Percentiles rank a stretch among this genome's conserved stretches.
Evolutionary conservation across 768 basidiomycete species (phyloP).

Genomic region (Scleroderma bovista): DNA sequence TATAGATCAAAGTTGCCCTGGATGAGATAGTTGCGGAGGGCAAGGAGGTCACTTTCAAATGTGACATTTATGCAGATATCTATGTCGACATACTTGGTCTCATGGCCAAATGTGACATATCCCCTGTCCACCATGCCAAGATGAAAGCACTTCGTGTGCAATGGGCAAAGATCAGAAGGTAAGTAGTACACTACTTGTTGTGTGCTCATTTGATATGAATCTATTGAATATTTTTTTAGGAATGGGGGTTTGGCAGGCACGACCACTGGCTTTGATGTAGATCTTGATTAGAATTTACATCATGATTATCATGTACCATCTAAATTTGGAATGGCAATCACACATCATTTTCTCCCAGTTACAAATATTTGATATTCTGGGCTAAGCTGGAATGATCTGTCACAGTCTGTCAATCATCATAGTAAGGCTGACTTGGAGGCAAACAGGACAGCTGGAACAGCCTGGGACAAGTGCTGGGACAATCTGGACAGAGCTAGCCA

Average conservation of each 20-base stretch:
- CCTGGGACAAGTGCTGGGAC: too few relatives aligned
- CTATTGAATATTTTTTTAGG: background rate
- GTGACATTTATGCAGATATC: background rate
- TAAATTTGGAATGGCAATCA: too few relatives aligned
- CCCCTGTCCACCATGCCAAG: conserved; percentile 1
- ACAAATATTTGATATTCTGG: too few relatives aligned
- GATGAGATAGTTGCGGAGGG: background rate
- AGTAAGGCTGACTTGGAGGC: too few relatives aligned
- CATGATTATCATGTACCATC: too few relatives aligned
- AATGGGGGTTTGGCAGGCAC: background rate
- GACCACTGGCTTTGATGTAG: background rate
- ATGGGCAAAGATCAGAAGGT: background rate
- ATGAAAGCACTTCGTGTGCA: background rate
- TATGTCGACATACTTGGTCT: conserved; percentile 2
- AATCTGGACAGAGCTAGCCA: too few relatives aligned
- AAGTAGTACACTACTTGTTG: background rate
- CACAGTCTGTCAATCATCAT: too few relatives aligned
- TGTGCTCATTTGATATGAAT: background rate
- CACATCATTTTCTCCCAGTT: too few relatives aligned
- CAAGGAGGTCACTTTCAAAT: conserved; percentile 7
- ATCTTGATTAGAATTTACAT: background rate
- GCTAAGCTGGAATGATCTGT: too few relatives aligned
- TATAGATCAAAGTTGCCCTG: conserved; percentile 1
- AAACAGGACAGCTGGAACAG: too few relatives aligned
- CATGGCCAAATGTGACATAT: conserved; percentile 4